Percentiles rank a stretch among this genome's conserved stretches.
phyloP scores from a whole-genome alignment of 768 basidiomycete genomes.

The Lentinula raphanica region DNA sequence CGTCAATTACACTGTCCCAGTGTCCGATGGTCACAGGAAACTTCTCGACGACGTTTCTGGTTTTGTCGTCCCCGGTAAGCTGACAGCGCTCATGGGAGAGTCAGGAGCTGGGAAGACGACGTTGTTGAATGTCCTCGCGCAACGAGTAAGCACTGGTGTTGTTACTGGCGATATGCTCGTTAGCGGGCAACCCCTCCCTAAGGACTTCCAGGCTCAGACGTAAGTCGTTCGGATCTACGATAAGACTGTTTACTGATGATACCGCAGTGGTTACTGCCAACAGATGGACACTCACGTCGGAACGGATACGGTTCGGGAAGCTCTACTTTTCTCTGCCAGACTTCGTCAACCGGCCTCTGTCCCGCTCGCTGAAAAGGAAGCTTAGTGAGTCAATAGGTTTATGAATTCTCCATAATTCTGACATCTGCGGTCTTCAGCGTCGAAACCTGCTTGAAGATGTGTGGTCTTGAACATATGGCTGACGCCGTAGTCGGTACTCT shows the following conservation, averaged over 20 bases:
- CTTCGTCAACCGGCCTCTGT: constrained; percentile 70
- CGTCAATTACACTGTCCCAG: constrained; percentile 60
- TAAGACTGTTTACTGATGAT: background rate
- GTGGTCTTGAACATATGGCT: constrained; percentile 58
- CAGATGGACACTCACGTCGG: constrained; percentile 80
- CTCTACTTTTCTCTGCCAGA: constrained; percentile 72
- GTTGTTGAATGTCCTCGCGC: constrained; percentile 51
- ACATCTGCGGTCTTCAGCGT: constrained; percentile 29
- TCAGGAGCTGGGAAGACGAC: constrained; percentile 54
- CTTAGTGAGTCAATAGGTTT: constrained; percentile 48
- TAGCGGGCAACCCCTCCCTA: constrained; percentile 47
- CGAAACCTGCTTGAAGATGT: constrained; percentile 45
- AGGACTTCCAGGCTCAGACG: constrained; percentile 62
- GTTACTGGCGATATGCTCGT: constrained; percentile 49
- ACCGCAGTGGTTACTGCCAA: constrained; percentile 71
- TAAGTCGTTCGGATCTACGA: constrained; percentile 11
- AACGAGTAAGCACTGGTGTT: constrained; percentile 42
- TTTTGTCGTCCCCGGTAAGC: constrained; percentile 74
- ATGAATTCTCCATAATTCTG: background rate
- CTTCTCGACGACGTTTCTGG: constrained; percentile 74
- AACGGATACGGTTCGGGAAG: constrained; percentile 75
- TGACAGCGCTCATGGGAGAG: constrained; percentile 75
- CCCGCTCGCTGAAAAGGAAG: constrained; percentile 65
- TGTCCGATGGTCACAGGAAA: constrained; percentile 38
- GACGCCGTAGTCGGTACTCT: constrained; percentile 68